Percentiles rank a stretch among this genome's conserved stretches.
phyloP scores from a whole-genome alignment of 2,329 filamentous ascomycete species.

The Nigrospora osmanthi region DNA sequence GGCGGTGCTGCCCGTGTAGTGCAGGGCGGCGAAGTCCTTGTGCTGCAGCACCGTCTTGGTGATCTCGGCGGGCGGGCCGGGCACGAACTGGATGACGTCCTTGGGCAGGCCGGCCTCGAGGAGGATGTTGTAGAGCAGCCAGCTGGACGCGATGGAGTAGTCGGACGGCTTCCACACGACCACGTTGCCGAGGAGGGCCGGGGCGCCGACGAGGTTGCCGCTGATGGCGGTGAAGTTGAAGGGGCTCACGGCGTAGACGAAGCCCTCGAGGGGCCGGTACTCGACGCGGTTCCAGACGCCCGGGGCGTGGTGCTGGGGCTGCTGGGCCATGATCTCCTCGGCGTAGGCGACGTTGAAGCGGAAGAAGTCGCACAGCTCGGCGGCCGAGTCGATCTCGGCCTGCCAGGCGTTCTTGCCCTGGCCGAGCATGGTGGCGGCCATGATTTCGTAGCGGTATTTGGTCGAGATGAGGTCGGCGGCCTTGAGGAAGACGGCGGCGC shows the following conservation, averaged over 20 bases:
- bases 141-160: constrained; percentile 81
- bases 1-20: constrained; percentile 89
- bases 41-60: constrained; percentile 71
- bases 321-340: constrained; percentile 80
- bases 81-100: constrained; percentile 89
- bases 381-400: constrained; percentile 94
- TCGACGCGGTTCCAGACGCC: constrained; percentile 91
- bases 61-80: constrained; percentile 77
- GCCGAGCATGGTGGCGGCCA: constrained; percentile 92
- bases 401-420: constrained; percentile 99
- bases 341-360: constrained; percentile 93
- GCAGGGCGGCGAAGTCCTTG: constrained; percentile 78
- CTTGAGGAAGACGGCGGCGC: constrained; percentile 91
- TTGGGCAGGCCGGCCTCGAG: constrained; percentile 83
- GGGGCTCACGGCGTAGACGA: constrained; percentile 88
- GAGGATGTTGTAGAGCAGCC: constrained; percentile 83
- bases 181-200: constrained; percentile 87
- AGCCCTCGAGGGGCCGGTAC: constrained; percentile 84
- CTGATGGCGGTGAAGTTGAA: constrained; percentile 98
- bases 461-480: constrained; percentile 82
- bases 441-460: constrained; percentile 95
- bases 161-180: constrained; percentile 97
- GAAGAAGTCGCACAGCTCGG: constrained; percentile 87
- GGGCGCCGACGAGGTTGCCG: constrained; percentile 75
- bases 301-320: constrained; percentile 74